Evolutionary conservation across 1,284 basidiomycete species (phyloP).

Genomic region (Apiotrichum laibachii): DNA sequence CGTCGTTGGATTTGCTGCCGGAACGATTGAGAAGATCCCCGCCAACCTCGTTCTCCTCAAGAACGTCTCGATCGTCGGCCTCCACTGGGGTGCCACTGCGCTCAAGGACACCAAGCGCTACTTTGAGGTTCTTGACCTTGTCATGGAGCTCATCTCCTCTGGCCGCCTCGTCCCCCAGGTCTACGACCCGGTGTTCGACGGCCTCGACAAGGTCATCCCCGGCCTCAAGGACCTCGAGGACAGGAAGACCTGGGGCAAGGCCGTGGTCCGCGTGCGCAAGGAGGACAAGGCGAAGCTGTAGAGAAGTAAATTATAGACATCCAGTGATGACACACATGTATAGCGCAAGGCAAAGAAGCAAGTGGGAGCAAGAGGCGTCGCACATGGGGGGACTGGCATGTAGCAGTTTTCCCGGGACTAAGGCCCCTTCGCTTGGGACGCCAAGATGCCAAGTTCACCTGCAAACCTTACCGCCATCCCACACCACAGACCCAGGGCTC

Average conservation of each 20-base stretch:
- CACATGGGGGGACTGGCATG: too few relatives aligned
- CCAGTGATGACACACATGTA: neutral
- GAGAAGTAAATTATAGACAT: neutral
- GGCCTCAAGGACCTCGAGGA: conserved; percentile 58
- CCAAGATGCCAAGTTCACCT: too few relatives aligned
- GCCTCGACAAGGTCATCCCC: conserved; percentile 64
- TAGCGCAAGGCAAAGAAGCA: too few relatives aligned
- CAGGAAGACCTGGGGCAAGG: conserved; percentile 92
- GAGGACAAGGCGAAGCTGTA: conserved; percentile 39
- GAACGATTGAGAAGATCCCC: conserved; percentile 83
- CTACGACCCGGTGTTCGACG: conserved; percentile 69
- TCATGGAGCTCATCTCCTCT: conserved; percentile 69
- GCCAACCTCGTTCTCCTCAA: conserved; percentile 85
- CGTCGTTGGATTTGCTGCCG: conserved; percentile 87
- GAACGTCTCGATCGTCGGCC: conserved; percentile 74
- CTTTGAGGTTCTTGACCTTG: conserved; percentile 67
- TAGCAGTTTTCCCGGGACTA: too few relatives aligned
- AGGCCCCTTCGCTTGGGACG: too few relatives aligned
- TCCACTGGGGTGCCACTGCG: conserved; percentile 80
- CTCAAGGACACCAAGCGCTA: conserved; percentile 66
- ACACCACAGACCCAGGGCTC: too few relatives aligned
- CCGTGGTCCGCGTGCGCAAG: conserved; percentile 64
- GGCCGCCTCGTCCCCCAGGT: conserved; percentile 68
- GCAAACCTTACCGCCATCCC: too few relatives aligned
- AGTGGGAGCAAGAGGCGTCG: too few relatives aligned